Conservation (phyloP, 2,329 filamentous ascomycete species). For the Fusarium sp. region DNA sequence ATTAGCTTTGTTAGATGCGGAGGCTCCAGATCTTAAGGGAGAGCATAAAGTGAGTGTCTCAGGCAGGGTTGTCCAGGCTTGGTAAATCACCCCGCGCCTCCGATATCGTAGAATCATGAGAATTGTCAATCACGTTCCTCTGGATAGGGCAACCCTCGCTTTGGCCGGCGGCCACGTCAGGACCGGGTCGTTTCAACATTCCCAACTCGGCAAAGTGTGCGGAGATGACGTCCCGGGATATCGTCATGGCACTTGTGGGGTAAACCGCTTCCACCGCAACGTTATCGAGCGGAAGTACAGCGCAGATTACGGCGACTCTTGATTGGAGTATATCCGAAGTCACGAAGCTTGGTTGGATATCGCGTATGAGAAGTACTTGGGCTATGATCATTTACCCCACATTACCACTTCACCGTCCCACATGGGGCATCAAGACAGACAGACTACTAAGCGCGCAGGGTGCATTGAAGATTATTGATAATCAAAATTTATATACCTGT, state of each 20-base stretch:
- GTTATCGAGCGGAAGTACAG: not conserved
- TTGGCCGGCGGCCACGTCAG: constrained; percentile 3
- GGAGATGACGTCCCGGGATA: not conserved
- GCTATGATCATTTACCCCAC: not conserved
- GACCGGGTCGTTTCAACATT: constrained; percentile 27
- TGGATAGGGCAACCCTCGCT: not conserved
- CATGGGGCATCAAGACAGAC: not conserved
- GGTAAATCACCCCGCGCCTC: not conserved
- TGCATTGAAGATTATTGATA: too few species aligned
- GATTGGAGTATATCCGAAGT: not conserved
- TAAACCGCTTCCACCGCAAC: not conserved
- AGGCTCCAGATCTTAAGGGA: not conserved
- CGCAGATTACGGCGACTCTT: not conserved
- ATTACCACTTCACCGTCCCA: not conserved
- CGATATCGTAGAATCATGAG: not conserved
- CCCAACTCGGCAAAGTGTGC: constrained; percentile 12
- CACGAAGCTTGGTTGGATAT: not conserved
- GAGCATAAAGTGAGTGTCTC: not conserved
- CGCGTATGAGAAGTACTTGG: not conserved
- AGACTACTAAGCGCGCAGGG: not conserved
- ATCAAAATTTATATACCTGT: not conserved
- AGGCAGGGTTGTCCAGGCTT: not conserved
- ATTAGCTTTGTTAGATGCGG: not conserved
- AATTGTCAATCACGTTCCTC: not conserved
- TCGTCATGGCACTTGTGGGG: constrained; percentile 7